Base-by-base conservation (phyloP, 2,329 filamentous ascomycete species). In the Berkeleyomyces basicola region DNA sequence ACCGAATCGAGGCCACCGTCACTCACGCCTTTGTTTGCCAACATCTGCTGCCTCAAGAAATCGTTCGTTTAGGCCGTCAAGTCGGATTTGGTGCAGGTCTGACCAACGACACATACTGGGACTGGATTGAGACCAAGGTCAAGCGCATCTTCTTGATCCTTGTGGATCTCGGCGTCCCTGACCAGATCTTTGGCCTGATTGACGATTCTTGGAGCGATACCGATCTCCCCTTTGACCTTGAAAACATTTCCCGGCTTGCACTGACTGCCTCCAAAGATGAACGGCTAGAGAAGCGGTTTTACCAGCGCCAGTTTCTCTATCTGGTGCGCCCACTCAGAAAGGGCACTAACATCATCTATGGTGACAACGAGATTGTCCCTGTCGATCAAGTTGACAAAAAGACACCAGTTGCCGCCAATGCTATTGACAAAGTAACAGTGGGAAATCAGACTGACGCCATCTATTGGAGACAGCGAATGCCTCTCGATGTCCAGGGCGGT, bases 171-270 rank as follows among this genome's bases (percentile, higher is more conserved):
- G 84, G 83, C 40, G 78, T 86, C 9, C 81, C 86, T 0, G 84
- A 87, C 67, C 84, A 86, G 70, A 89, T 90, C 65, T 90, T 90
- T 68, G 81, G 81, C 49, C 77, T 88, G 61, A 82, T 90, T 64
- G 86, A 90, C 71, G 83, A 86, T 69, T 86, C 84, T 31, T 89
- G 86, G 86, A 85, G 87, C 67, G 87, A 91, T 68, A 79, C 82
- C 61, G 87, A 91, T 72, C 75, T 91, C 49, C 87, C 87, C 4
- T 77, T 90, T 58, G 76, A 82, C 3, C 74, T 81, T 61, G 83
- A 87, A 59, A 81, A 86, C 64, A 79, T 90, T 55, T 78, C 80
- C 67, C 80, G 80, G 57, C 78, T 90, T 16, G 77, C 79, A 39
- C 74, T 89, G 51, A 82, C 82, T 0, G 77, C 79, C 31, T 73